phyloP scores from a whole-genome alignment of 768 basidiomycete genomes.

The Solioccasus polychromus region DNA sequence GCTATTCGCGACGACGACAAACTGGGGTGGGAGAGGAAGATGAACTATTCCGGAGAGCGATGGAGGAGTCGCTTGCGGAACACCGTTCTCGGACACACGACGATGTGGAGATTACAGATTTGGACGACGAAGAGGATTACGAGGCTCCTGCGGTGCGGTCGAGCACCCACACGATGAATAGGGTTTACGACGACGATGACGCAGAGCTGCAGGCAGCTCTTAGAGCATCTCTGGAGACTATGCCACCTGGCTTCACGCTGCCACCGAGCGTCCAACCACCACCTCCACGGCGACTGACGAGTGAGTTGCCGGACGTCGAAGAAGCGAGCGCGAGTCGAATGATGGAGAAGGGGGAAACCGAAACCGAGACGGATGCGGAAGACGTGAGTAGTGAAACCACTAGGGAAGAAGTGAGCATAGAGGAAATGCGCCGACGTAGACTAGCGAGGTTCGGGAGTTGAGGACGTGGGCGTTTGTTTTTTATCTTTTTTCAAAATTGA shows the following conservation, averaged over 20 bases:
- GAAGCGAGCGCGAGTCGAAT: constrained; percentile 9
- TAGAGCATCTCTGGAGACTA: constrained; percentile 70
- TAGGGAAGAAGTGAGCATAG: constrained; percentile 44
- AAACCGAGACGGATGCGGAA: constrained; percentile 37
- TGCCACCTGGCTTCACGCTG: constrained; percentile 51
- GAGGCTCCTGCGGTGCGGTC: constrained; percentile 1
- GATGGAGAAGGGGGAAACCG: constrained; percentile 18
- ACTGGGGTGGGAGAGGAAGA: constrained; percentile 46
- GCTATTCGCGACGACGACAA: constrained; percentile 2
- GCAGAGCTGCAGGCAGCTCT: constrained; percentile 85
- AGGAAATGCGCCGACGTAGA: constrained; percentile 64
- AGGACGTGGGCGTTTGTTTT: too few relatives aligned
- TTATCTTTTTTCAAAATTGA: background rate
- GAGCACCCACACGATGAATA: constrained; percentile 19
- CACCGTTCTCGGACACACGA: constrained; percentile 18
- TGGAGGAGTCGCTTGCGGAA: constrained; percentile 26
- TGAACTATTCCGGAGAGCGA: constrained; percentile 48
- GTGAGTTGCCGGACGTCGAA: constrained; percentile 4
- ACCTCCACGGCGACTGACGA: constrained; percentile 16
- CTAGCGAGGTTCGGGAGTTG: constrained; percentile 62
- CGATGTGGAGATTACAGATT: constrained; percentile 17
- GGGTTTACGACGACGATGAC: constrained; percentile 85
- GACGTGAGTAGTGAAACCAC: background rate
- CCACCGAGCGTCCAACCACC: constrained; percentile 21
- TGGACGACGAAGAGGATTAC: constrained; percentile 25